Percentiles rank a stretch among this genome's conserved stretches.
These are phyloP conservation scores for Knoxia roxburghii DNA, from an alignment of 257 asterid genomes.

Conservation along the genomic window DNA sequence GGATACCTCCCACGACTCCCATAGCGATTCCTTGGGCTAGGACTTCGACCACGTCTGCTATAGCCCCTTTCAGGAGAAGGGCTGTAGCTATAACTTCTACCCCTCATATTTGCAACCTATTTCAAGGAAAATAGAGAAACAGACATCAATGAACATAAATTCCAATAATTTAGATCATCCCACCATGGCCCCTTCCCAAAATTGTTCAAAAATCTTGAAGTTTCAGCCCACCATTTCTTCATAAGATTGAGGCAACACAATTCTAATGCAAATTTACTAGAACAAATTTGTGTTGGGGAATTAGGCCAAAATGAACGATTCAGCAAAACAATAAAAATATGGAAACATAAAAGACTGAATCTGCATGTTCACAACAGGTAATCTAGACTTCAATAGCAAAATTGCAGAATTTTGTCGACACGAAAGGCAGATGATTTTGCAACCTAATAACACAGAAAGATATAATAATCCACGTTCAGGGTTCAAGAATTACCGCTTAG, in stretches of 20 bases:
- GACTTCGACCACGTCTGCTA: conserved; percentile 47
- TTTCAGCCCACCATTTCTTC: background rate
- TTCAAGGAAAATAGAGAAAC: conserved; percentile 2
- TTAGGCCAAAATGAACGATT: too few relatives aligned
- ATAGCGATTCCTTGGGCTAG: conserved; percentile 45
- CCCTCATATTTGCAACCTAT: conserved; percentile 35
- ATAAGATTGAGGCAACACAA: background rate
- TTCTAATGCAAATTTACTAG: background rate
- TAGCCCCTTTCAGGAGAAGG: conserved; percentile 58
- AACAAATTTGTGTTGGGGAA: background rate
- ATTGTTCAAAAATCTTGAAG: background rate
- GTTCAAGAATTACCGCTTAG: background rate
- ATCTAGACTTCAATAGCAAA: too few relatives aligned
- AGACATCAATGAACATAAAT: background rate
- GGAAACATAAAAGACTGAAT: too few relatives aligned
- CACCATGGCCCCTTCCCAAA: background rate
- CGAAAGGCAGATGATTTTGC: too few relatives aligned
- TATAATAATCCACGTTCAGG: too few relatives aligned
- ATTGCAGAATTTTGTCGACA: too few relatives aligned
- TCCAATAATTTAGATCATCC: background rate
- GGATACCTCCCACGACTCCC: conserved; percentile 42
- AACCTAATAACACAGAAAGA: too few relatives aligned
- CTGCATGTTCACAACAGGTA: too few relatives aligned
- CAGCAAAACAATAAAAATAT: too few relatives aligned
- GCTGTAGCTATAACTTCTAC: conserved; percentile 64